These are phyloP conservation scores for Lunularia cruciata DNA, from an alignment of 225 moss, liverwort and hornwort species.

Conservation along the genomic window DNA sequence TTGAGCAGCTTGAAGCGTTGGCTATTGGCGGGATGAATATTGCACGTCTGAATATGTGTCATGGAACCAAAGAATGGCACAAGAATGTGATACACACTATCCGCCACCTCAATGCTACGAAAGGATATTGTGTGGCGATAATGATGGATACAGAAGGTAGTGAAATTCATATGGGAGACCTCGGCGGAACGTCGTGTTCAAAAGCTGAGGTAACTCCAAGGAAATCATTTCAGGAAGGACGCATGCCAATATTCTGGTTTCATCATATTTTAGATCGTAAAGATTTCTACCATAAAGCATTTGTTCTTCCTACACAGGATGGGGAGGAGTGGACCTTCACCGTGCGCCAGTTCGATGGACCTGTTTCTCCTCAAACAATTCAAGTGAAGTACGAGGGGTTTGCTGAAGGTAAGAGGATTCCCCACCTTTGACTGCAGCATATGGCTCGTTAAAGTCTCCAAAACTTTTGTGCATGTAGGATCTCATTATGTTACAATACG, in stretches of 20 bases:
- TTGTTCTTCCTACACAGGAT: conserved; percentile 45
- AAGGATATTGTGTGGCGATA: conserved; percentile 56
- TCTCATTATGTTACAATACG: too few species aligned
- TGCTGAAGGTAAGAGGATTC: conserved; percentile 58
- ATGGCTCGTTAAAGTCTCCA: too few species aligned
- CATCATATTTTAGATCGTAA: too few species aligned
- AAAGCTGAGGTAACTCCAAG: conserved; percentile 50
- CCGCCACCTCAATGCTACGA: conserved; percentile 57
- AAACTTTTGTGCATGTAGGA: too few species aligned
- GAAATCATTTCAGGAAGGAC: neutral
- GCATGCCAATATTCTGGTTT: neutral
- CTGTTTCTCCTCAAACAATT: conserved; percentile 55
- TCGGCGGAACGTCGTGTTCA: conserved; percentile 34
- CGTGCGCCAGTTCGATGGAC: conserved; percentile 59
- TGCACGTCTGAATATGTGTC: conserved; percentile 74
- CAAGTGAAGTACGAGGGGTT: conserved; percentile 79
- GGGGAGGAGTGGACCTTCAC: conserved; percentile 86
- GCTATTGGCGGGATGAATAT: conserved; percentile 74
- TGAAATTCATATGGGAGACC: conserved; percentile 54
- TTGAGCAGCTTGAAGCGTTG: conserved; percentile 63
- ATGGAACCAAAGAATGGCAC: conserved; percentile 63
- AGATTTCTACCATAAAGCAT: too few species aligned
- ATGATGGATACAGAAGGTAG: conserved; percentile 83
- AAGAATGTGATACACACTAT: conserved; percentile 55
- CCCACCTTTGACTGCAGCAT: too few species aligned